These are phyloP conservation scores for Neostapfia colusana DNA, from an alignment of 176 grass and related monocot species.

Conservation along the genomic window DNA sequence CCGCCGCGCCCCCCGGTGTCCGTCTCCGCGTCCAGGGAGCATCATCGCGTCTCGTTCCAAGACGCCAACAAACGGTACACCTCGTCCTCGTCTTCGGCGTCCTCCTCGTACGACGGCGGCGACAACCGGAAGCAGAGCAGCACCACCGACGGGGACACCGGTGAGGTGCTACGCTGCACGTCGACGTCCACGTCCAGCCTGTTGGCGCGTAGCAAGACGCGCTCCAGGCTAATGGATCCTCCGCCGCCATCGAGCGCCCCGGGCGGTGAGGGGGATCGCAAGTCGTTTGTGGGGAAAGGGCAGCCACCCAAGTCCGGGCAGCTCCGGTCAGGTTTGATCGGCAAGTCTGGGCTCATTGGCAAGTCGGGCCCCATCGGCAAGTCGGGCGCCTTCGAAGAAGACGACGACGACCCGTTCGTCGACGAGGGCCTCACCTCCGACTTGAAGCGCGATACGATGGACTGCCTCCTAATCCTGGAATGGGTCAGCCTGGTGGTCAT, in stretches of 20 bases:
- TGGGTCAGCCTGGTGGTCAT: slow-evolving; percentile 80
- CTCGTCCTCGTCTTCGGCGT: slow-evolving; percentile 40
- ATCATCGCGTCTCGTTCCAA: slow-evolving; percentile 73
- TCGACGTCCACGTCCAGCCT: slow-evolving; percentile 45
- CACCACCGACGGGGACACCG: neutral
- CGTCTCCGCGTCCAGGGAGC: slow-evolving; percentile 43
- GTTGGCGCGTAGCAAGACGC: slow-evolving; percentile 61
- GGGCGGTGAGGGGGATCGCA: neutral
- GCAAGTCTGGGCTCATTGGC: slow-evolving; percentile 49
- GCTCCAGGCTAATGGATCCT: slow-evolving; percentile 74
- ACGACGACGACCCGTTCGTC: slow-evolving; percentile 75
- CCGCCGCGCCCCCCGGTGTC: slow-evolving; percentile 36
- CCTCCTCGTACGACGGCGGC: slow-evolving; percentile 39
- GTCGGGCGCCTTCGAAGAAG: slow-evolving; percentile 49
- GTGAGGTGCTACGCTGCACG: slow-evolving; percentile 72
- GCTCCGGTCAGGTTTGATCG: slow-evolving; percentile 48
- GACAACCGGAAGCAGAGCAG: slow-evolving; percentile 7
- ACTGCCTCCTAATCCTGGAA: slow-evolving; percentile 60
- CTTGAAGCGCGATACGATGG: slow-evolving; percentile 55
- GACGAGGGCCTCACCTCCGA: slow-evolving; percentile 71
- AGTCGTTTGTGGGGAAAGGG: slow-evolving; percentile 45
- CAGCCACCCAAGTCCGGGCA: slow-evolving; percentile 53
- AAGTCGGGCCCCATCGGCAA: slow-evolving; percentile 47
- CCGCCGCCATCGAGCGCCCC: slow-evolving; percentile 32
- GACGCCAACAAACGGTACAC: slow-evolving; percentile 26